Evolutionary conservation across 495 filamentous ascomycete genomes (phyloP).

Genomic region (Oleoguttula mirabilis): DNA sequence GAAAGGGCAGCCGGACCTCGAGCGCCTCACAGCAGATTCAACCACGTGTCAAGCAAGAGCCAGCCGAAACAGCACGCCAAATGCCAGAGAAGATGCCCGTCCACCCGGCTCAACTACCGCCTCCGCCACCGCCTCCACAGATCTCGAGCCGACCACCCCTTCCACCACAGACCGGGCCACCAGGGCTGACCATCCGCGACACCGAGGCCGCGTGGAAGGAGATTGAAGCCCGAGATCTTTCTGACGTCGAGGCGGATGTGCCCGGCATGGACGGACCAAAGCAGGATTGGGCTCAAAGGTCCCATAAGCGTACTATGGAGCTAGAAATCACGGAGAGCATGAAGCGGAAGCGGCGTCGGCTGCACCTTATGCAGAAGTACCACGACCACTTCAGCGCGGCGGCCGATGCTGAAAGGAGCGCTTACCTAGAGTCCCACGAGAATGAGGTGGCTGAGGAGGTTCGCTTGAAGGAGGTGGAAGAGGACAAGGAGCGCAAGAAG

Average conservation of each 20-base stretch:
- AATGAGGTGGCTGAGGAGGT: conserved; percentile 71
- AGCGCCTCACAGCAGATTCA: conserved; percentile 11
- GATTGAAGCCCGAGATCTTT: conserved; percentile 18
- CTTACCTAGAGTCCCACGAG: conserved; percentile 45
- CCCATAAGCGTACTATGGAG: conserved; percentile 33
- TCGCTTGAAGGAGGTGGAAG: conserved; percentile 74
- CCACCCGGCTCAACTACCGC: conserved; percentile 1
- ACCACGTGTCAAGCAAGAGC: conserved; percentile 11
- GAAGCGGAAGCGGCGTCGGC: conserved; percentile 52
- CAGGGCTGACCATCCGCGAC: conserved; percentile 16
- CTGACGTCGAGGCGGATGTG: conserved; percentile 11
- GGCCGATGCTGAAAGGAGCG: conserved; percentile 40
- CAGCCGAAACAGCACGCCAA: not conserved
- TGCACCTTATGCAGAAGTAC: conserved; percentile 37
- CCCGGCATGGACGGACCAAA: conserved; percentile 1
- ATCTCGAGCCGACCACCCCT: not conserved
- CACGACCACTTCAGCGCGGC: conserved; percentile 42
- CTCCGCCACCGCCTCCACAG: not conserved
- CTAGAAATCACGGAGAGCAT: conserved; percentile 44
- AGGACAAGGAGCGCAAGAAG: conserved; percentile 98
- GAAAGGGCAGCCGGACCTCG: conserved; percentile 11
- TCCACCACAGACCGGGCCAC: conserved; percentile 32
- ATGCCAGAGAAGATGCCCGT: conserved; percentile 1
- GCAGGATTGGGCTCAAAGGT: conserved; percentile 2
- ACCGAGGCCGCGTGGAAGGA: conserved; percentile 19